Conservation (phyloP, 2,329 filamentous ascomycete species). For the Colletotrichum acutatum region DNA sequence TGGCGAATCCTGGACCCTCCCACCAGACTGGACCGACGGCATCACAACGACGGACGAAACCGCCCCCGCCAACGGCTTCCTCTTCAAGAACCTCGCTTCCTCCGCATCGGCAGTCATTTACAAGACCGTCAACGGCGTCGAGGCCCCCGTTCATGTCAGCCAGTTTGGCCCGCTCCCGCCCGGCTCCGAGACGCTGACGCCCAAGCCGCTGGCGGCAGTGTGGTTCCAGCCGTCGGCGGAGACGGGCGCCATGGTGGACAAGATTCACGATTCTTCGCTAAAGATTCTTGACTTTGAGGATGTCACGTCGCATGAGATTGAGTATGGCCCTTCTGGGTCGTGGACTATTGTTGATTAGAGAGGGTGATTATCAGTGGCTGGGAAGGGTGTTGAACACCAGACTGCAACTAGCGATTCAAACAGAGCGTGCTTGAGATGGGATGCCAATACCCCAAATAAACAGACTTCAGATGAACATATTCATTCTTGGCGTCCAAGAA, state of each 20-base stretch:
- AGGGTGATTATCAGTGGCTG: neutral
- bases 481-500: neutral
- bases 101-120: conserved; percentile 7
- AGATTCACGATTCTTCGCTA: neutral
- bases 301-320: neutral
- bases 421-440: neutral
- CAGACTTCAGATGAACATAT: neutral
- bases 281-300: neutral
- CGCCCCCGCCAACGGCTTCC: neutral
- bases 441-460: neutral
- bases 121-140: conserved; percentile 8
- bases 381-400: too few relatives aligned
- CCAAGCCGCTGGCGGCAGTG: neutral
- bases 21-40: neutral
- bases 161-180: conserved; percentile 4
- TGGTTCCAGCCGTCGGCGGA: conserved; percentile 1
- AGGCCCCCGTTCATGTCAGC: conserved; percentile 7
- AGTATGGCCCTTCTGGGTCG: neutral
- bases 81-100: neutral
- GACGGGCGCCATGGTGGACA: conserved; percentile 1
- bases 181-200: neutral
- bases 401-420: neutral
- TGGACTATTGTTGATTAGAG: neutral
- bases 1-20: neutral
- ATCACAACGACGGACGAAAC: neutral